phyloP scores from a whole-genome alignment of 345 rosid genomes.

The Theobroma cacao region DNA sequence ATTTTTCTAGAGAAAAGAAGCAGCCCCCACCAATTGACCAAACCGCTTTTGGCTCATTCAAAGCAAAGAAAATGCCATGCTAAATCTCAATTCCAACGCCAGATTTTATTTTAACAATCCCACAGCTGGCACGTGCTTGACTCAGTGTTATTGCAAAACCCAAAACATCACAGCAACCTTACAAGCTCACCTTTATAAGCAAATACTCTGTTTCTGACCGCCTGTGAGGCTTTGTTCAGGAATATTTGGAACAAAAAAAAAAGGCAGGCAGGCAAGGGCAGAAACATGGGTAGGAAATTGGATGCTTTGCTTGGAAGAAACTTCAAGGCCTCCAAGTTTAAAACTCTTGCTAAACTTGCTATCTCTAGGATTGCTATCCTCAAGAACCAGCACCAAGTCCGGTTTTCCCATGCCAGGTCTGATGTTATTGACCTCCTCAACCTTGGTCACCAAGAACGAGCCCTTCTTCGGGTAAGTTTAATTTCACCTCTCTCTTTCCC shows the following conservation, averaged over 20 bases:
- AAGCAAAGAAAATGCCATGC: neutral
- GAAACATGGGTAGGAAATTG: slow-evolving; percentile 70
- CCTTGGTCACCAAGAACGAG: slow-evolving; percentile 44
- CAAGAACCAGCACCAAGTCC: slow-evolving; percentile 39
- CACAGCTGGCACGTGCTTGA: neutral
- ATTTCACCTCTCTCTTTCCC: neutral
- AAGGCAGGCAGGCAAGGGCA: neutral
- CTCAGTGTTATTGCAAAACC: neutral
- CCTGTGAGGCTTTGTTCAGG: neutral
- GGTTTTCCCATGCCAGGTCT: slow-evolving; percentile 39
- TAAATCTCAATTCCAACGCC: neutral
- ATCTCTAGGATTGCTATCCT: slow-evolving; percentile 44
- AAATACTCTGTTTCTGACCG: neutral
- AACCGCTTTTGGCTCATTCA: neutral
- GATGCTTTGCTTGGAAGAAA: slow-evolving; percentile 61
- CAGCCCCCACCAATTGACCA: slow-evolving; percentile 2
- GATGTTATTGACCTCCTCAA: slow-evolving; percentile 46
- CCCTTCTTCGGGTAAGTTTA: slow-evolving; percentile 42
- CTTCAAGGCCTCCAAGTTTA: slow-evolving; percentile 36
- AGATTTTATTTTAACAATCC: neutral
- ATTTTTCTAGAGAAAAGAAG: neutral
- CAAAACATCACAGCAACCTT: neutral
- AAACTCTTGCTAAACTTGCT: slow-evolving; percentile 39
- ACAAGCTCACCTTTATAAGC: neutral
- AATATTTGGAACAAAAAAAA: neutral